Base-by-base conservation (phyloP, 371 early-diverging fungal genomes). In the Mucor circinelloides region DNA sequence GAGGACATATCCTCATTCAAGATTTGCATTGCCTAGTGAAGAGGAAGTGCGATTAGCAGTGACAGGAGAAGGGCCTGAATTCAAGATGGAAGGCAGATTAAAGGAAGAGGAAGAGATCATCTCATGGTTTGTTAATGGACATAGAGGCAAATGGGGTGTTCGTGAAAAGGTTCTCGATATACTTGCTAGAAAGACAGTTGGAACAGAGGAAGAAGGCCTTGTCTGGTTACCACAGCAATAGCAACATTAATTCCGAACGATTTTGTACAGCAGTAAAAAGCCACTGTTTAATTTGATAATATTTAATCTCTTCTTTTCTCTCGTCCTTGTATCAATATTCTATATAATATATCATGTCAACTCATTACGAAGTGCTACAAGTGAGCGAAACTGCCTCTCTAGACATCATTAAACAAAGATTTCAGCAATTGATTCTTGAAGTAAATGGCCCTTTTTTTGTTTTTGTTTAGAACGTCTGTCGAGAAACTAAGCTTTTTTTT, bases 11-110 rank as follows among this genome's bases (percentile, higher is more conserved):
- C 94, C 94, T 10, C 90, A 89, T 70, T 76, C 85, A 7, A 75
- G 89, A 40, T 94, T 87, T 61, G 87, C 88, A 7, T 77, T 97
- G 44, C 96, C 97, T 0, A 86, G 89, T 1, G 95, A 94, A 71
- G 66, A 84, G 10, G 96, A 95, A 61, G 85, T 98, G 12, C 76
- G 83, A 32, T 63, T 56, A 27, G 77, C 89, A 23, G 74, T 92
- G 1, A 74, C 69, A 15, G 94, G 89, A 40, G 85, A 87, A 75
- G 77, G 77, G 38, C 78, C 81, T 61, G 91, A 87, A 69, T 79
- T 85, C 77, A 64, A 83, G 71, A 50, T 75, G 48, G 64, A 71
- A 73, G 73, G 84, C 71, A 50, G 80, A 25, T 50, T 82, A 44
- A 64, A 84, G 73, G 87, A 87, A 9, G 75, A 83, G 8, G 76